A percentile compares a stretch with the other conserved stretches of the same genome.
These are phyloP conservation scores for Phytophthora cactorum DNA, from an alignment of 352 stramenopile genomes.

Conservation along the genomic window DNA sequence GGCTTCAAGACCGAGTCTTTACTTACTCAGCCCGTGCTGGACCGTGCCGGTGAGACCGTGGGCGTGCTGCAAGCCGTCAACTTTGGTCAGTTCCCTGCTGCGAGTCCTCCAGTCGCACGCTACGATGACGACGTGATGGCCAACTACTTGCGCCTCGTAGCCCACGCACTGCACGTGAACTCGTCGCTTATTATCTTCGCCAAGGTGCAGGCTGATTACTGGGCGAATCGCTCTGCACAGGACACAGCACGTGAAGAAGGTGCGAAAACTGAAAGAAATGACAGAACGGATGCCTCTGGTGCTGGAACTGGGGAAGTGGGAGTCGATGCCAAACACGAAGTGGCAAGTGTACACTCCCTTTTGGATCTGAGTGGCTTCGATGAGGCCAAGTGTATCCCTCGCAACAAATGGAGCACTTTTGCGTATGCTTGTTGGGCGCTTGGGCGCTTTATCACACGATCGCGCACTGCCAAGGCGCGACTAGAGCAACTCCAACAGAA, in stretches of 20 bases:
- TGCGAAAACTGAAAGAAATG: not conserved
- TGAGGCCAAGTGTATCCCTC: conserved; percentile 62
- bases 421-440: conserved; percentile 69
- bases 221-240: conserved; percentile 61
- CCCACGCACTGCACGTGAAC: conserved; percentile 67
- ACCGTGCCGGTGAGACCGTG: conserved; percentile 70
- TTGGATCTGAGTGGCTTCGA: conserved; percentile 72
- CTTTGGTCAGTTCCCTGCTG: conserved; percentile 52
- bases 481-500: conserved; percentile 18
- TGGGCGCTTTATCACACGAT: conserved; percentile 56
- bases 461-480: conserved; percentile 26
- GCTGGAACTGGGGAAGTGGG: conserved; percentile 34
- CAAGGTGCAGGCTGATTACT: conserved; percentile 82
- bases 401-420: conserved; percentile 83
- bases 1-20: conserved; percentile 86
- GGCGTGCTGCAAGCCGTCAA: conserved; percentile 76
- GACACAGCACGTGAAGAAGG: conserved; percentile 24
- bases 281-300: conserved; percentile 8
- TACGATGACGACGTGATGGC: conserved; percentile 71
- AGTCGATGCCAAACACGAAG: conserved; percentile 54
- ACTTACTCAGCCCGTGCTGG: conserved; percentile 73
- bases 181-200: conserved; percentile 84
- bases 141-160: conserved; percentile 68
- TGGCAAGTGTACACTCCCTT: conserved; percentile 73
- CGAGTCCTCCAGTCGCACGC: conserved; percentile 54